Conservation (phyloP, 495 filamentous ascomycete genomes). For the Podospora tetraspora region DNA sequence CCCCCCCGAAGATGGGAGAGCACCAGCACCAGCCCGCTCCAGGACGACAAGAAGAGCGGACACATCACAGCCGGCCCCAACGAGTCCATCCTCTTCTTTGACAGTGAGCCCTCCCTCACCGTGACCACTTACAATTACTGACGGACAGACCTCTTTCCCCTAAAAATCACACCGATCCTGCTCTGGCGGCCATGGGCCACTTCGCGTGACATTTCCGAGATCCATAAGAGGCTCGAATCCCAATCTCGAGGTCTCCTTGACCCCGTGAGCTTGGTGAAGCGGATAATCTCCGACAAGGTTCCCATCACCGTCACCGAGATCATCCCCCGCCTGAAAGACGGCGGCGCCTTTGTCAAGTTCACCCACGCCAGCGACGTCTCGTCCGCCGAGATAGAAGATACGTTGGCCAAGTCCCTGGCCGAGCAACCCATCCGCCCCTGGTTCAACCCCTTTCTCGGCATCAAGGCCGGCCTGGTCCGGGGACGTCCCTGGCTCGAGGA, state of each 20-base stretch:
- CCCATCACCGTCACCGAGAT: slow-evolving; percentile 72
- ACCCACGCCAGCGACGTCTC: slow-evolving; percentile 50
- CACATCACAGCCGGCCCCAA: slow-evolving; percentile 67
- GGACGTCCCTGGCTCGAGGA: slow-evolving; percentile 96
- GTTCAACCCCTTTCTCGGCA: slow-evolving; percentile 76
- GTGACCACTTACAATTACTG: background rate
- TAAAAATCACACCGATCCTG: slow-evolving; percentile 65
- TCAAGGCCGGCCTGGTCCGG: slow-evolving; percentile 63
- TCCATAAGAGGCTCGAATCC: slow-evolving; percentile 60
- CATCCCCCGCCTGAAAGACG: slow-evolving; percentile 79
- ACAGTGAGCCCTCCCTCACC: slow-evolving; percentile 56
- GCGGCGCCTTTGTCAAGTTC: slow-evolving; percentile 91
- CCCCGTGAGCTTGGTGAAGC: slow-evolving; percentile 57
- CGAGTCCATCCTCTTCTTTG: slow-evolving; percentile 82
- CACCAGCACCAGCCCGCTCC: slow-evolving; percentile 23
- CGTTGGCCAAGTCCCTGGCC: slow-evolving; percentile 46
- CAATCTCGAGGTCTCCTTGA: slow-evolving; percentile 54
- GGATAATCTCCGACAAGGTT: slow-evolving; percentile 52
- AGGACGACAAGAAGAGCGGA: slow-evolving; percentile 56
- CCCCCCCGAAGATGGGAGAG: slow-evolving; percentile 12
- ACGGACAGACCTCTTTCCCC: slow-evolving; percentile 70
- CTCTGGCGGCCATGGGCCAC: slow-evolving; percentile 53
- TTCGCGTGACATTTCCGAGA: slow-evolving; percentile 50
- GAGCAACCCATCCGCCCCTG: slow-evolving; percentile 75
- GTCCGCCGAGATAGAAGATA: slow-evolving; percentile 53